Base-by-base conservation (phyloP, 2,329 filamentous ascomycete species). In the Cercospora nicotianae region DNA sequence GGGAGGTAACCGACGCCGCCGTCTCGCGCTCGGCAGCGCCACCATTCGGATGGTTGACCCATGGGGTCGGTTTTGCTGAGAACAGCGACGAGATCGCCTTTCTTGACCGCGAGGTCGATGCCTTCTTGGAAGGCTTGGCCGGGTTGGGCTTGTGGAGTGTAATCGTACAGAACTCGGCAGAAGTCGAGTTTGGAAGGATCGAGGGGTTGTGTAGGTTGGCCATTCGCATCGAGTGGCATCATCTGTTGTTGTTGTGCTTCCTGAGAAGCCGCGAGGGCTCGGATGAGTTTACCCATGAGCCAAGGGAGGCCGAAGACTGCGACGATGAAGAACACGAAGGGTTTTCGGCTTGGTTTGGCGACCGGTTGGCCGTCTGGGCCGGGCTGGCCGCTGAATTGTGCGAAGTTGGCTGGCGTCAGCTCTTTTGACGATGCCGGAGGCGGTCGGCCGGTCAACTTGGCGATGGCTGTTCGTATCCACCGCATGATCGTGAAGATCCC, bases 241-340 rank as follows among this genome's bases (percentile, higher is more conserved):
- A 88, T 81, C 53, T 87, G 85, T 62, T 83, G 84, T 67, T 93
- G 88, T 76, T 96, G 91, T 76, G 94, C 91, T 80, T 97, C 93
- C 76, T 95, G 92, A 5, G 89, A 90, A 39, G 90, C 88, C 16
- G 94, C 93, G 45, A 99, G 85, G 1, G 92, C 86, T 77, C 89
- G 90, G 79, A 99, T 98, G 73, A 97, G 87, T 82, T 97, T 99
- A 81, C 91, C 90, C 94, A 99, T 97, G 60, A 99, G 85, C 79
- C 97, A 99, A 5, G 95, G 95, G 13, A 99, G 86, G 63, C 95
- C 96, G 76, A 99, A 97, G 5, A 96, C 94, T 18, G 95, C 94
- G 53, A 96, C 84, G 69, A 97, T 84, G 84, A 99, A 99, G 84
- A 99, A 94, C 77, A 99, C 87, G 75, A 99, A 92, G 0, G 95